phyloP scores from a whole-genome alignment of 192 early-diverging fungal species.

The Pecoramyces ruminantium region DNA sequence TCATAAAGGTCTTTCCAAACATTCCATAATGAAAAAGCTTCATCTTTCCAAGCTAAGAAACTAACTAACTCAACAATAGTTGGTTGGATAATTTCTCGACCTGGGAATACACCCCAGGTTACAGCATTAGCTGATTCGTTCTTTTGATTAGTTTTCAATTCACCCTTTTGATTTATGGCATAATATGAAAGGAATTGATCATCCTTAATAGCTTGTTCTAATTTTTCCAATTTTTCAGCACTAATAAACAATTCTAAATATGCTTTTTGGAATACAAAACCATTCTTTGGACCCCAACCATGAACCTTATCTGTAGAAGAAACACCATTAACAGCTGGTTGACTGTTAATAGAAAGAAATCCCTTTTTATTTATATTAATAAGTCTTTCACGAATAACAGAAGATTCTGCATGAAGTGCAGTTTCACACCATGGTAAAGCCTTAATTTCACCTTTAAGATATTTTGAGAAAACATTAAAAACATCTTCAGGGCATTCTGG shows the following conservation, averaged over 20 bases:
- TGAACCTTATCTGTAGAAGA: constrained; percentile 54
- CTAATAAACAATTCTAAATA: constrained; percentile 92
- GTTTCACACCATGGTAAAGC: constrained; percentile 85
- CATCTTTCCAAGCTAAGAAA: constrained; percentile 75
- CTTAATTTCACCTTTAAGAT: constrained; percentile 59
- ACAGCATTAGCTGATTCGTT: constrained; percentile 83
- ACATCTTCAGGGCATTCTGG: constrained; percentile 55
- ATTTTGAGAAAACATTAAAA: constrained; percentile 57
- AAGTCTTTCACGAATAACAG: constrained; percentile 47
- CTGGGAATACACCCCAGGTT: constrained; percentile 97
- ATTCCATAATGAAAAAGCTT: constrained; percentile 84
- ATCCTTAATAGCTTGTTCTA: constrained; percentile 39
- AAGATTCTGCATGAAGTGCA: constrained; percentile 61
- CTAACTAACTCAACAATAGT: constrained; percentile 77
- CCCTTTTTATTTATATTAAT: constrained; percentile 60
- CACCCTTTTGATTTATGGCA: constrained; percentile 76
- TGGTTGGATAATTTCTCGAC: constrained; percentile 89
- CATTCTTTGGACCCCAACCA: constrained; percentile 93
- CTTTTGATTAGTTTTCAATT: constrained; percentile 75
- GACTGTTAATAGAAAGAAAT: constrained; percentile 88
- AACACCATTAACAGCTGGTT: constrained; percentile 83
- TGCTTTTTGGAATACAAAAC: constrained; percentile 65
- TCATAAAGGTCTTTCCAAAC: constrained; percentile 66
- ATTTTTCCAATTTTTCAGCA: constrained; percentile 40
- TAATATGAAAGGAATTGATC: constrained; percentile 62